These are phyloP conservation scores for Alloascoidea hylecoeti DNA, from an alignment of 805 yeast genomes.

Conservation along the genomic window DNA sequence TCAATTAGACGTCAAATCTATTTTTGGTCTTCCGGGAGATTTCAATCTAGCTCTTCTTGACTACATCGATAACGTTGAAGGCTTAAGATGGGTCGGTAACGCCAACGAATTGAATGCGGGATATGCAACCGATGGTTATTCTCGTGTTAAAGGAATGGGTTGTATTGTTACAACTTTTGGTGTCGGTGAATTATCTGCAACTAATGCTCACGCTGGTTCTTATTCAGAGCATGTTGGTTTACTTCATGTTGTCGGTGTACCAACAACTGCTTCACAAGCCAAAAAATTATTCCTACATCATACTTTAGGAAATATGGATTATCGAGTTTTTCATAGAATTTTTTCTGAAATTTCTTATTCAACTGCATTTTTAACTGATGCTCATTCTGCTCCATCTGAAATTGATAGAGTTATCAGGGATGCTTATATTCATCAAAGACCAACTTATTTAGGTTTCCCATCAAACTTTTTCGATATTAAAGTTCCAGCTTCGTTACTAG, in stretches of 20 bases:
- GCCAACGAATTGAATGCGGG: conserved; percentile 86
- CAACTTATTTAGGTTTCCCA: conserved; percentile 74
- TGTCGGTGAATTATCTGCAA: conserved; percentile 77
- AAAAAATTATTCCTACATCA: conserved; percentile 66
- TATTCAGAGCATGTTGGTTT: conserved; percentile 84
- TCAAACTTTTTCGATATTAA: conserved; percentile 58
- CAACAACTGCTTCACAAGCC: conserved; percentile 61
- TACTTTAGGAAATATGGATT: conserved; percentile 75
- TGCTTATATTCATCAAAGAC: conserved; percentile 61
- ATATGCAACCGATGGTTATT: conserved; percentile 81
- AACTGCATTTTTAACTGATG: conserved; percentile 48
- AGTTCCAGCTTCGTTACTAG: conserved; percentile 42
- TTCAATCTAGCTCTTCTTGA: conserved; percentile 49
- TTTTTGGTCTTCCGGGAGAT: conserved; percentile 51
- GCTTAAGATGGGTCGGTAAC: conserved; percentile 81
- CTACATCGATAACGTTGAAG: conserved; percentile 37
- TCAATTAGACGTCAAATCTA: conserved; percentile 27
- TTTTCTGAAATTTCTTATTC: conserved; percentile 58
- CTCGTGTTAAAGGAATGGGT: conserved; percentile 65
- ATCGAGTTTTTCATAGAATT: conserved; percentile 69
- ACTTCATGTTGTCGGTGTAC: conserved; percentile 77
- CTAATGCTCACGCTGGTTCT: conserved; percentile 80
- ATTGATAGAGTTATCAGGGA: conserved; percentile 64
- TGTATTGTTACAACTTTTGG: conserved; percentile 78
- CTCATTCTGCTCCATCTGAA: conserved; percentile 49